A percentile compares a stretch with the other conserved stretches of the same genome.
These are phyloP conservation scores for Mikania micrantha DNA, from an alignment of 129 eudicot genomes.

Conservation along the genomic window DNA sequence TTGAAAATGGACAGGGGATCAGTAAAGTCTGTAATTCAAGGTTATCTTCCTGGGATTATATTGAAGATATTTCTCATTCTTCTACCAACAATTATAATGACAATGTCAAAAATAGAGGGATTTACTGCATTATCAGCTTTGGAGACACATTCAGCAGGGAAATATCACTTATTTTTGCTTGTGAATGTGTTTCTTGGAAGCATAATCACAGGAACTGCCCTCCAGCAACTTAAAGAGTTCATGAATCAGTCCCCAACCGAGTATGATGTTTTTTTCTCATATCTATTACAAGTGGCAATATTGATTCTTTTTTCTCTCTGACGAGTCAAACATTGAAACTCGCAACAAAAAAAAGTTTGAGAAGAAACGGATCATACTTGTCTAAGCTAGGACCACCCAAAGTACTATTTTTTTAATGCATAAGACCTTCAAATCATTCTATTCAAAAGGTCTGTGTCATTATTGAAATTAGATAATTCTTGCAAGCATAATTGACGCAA, in stretches of 20 bases:
- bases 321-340: neutral
- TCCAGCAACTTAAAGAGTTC: slow-evolving; percentile 72
- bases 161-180: slow-evolving; percentile 71
- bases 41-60: slow-evolving; percentile 86
- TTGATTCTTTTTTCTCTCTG: neutral
- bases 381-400: neutral
- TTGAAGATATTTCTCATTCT: slow-evolving; percentile 73
- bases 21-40: slow-evolving; percentile 71
- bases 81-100: slow-evolving; percentile 83
- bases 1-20: slow-evolving; percentile 39
- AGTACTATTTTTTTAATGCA: neutral
- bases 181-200: slow-evolving; percentile 94
- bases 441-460: neutral
- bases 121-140: slow-evolving; percentile 61
- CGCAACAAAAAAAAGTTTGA: neutral
- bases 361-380: neutral
- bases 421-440: neutral
- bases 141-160: slow-evolving; percentile 78
- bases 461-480: neutral
- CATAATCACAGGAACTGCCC: slow-evolving; percentile 84
- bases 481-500: neutral
- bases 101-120: slow-evolving; percentile 89
- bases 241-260: slow-evolving; percentile 67
- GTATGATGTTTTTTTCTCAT: slow-evolving; percentile 34
- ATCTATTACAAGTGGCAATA: neutral